Evolutionary conservation across 495 filamentous ascomycete genomes (phyloP).

Genomic region (Hyaloscypha hepaticicola): DNA sequence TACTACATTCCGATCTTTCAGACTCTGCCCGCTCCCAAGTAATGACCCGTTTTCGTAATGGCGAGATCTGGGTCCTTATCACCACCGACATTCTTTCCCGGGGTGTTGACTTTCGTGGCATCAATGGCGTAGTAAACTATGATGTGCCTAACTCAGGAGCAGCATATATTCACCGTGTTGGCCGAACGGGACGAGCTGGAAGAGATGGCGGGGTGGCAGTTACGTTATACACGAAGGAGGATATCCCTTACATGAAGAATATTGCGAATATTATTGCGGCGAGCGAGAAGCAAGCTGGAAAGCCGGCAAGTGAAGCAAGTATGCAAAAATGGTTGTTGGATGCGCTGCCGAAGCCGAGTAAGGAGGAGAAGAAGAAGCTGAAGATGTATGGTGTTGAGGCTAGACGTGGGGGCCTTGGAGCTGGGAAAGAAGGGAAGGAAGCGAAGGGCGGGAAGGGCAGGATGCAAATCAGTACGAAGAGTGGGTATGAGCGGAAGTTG

Average conservation of each 20-base stretch:
- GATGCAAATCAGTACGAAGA: conserved; percentile 82
- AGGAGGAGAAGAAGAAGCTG: conserved; percentile 76
- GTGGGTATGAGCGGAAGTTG: conserved; percentile 76
- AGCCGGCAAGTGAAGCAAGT: conserved; percentile 40
- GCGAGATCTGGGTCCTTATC: conserved; percentile 93
- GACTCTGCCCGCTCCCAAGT: conserved; percentile 71
- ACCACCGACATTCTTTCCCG: conserved; percentile 91
- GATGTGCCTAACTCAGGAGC: conserved; percentile 88
- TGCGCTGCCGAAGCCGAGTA: conserved; percentile 76
- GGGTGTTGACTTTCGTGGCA: conserved; percentile 87
- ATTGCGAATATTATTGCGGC: conserved; percentile 89
- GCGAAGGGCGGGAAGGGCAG: conserved; percentile 29
- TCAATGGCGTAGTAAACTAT: conserved; percentile 95
- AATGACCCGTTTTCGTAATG: conserved; percentile 86
- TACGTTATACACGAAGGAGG: conserved; percentile 92
- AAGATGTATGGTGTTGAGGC: conserved; percentile 83
- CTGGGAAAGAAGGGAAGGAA: conserved; percentile 41
- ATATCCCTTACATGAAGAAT: conserved; percentile 84
- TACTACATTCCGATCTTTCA: conserved; percentile 83
- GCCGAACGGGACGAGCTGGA: conserved; percentile 86
- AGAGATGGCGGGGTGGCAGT: conserved; percentile 87
- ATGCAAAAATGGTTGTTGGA: conserved; percentile 89
- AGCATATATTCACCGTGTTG: conserved; percentile 89
- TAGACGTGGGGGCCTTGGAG: conserved; percentile 47
- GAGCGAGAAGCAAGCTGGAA: conserved; percentile 67